Conservation (phyloP, 345 rosid species). For the Excoecaria agallocha region DNA sequence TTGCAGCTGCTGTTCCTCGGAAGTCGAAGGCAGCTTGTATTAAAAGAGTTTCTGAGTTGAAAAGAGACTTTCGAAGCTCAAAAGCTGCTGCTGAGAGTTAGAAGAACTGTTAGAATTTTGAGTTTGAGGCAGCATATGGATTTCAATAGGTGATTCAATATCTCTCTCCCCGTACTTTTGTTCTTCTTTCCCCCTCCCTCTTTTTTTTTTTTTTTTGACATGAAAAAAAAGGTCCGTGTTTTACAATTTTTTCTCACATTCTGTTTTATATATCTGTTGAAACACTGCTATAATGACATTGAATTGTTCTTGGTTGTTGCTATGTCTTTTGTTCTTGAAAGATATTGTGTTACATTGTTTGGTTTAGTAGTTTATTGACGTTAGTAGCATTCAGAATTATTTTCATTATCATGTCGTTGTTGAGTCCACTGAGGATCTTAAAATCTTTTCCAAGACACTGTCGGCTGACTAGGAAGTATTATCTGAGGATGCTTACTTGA, state of each 20-base stretch:
- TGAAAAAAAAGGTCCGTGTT: not conserved
- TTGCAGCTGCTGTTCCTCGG: constrained; percentile 12
- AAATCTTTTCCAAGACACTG: not conserved
- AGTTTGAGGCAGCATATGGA: not conserved
- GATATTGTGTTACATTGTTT: not conserved
- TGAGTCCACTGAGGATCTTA: not conserved
- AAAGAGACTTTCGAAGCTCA: constrained; percentile 69
- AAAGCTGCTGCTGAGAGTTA: constrained; percentile 55
- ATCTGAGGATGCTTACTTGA: not conserved
- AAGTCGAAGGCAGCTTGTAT: constrained; percentile 42
- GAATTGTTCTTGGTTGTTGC: not conserved
- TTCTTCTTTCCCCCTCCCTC: not conserved
- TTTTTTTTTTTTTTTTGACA: not conserved
- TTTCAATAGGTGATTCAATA: constrained; percentile 11
- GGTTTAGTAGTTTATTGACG: not conserved
- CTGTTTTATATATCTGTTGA: not conserved
- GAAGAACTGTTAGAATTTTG: not conserved
- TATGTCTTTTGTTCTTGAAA: not conserved
- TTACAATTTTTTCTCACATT: not conserved
- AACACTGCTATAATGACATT: not conserved
- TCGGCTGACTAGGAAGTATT: not conserved
- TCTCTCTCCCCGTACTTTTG: not conserved
- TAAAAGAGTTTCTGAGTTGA: constrained; percentile 80
- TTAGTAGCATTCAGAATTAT: not conserved
- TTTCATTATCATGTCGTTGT: not conserved